Evolutionary conservation across 1,284 basidiomycete species (phyloP).

Genomic region (Trametes hirsuta): DNA sequence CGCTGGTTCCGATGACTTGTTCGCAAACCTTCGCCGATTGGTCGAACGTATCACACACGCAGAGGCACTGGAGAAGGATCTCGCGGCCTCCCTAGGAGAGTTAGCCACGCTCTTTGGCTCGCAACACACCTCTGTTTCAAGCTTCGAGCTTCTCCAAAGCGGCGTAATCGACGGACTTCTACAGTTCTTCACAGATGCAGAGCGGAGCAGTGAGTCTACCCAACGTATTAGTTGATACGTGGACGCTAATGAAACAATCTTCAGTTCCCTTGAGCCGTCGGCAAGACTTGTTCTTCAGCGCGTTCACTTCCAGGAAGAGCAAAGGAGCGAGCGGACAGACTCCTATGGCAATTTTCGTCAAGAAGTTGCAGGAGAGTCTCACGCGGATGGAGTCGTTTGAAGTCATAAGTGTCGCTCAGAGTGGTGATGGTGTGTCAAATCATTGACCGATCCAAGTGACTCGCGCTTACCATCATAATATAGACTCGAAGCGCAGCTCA

Average conservation of each 20-base stretch:
- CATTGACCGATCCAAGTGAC: constrained; percentile 3
- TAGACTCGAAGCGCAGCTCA: constrained; percentile 85
- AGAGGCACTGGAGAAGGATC: constrained; percentile 63
- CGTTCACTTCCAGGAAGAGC: constrained; percentile 62
- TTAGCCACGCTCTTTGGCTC: constrained; percentile 82
- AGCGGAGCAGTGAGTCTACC: constrained; percentile 50
- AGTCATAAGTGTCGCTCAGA: constrained; percentile 84
- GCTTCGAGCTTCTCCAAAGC: constrained; percentile 94
- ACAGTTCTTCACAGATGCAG: constrained; percentile 76
- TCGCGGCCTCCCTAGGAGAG: constrained; percentile 68
- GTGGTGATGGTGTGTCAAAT: constrained; percentile 63
- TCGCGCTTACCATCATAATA: not conserved
- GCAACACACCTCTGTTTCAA: constrained; percentile 83
- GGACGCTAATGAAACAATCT: not conserved
- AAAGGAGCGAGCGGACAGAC: constrained; percentile 52
- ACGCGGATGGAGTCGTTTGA: constrained; percentile 95
- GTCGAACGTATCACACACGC: constrained; percentile 63
- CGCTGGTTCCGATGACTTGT: constrained; percentile 63
- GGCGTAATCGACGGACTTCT: constrained; percentile 90
- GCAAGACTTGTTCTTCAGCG: constrained; percentile 75
- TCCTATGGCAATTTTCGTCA: constrained; percentile 83
- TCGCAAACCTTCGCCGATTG: constrained; percentile 65
- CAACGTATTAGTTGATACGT: not conserved
- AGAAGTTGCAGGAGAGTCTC: constrained; percentile 92
- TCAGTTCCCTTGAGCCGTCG: constrained; percentile 62